A percentile compares a stretch with the other conserved stretches of the same genome.
Conservation (phyloP, 2,329 filamentous ascomycete species). For the Ophiostoma himal-ulmi region DNA sequence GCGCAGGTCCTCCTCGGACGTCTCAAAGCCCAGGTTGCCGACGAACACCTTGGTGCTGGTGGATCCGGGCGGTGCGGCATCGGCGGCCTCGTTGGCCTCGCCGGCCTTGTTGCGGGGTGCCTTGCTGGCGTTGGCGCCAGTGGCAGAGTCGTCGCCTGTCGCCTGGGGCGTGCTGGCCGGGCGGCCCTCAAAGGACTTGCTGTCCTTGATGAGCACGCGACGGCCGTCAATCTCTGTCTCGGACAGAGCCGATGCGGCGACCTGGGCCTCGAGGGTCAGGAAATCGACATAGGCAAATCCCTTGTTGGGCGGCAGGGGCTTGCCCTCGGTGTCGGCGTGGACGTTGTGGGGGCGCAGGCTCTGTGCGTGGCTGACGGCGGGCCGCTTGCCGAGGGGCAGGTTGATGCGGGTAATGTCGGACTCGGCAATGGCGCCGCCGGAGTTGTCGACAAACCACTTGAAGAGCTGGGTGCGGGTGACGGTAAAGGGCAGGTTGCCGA, state of each 20-base stretch:
- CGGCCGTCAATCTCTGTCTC: conserved; percentile 73
- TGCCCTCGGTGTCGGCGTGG: conserved; percentile 31
- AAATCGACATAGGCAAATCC: conserved; percentile 98
- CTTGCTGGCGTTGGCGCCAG: conserved; percentile 18
- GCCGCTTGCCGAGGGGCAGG: conserved; percentile 50
- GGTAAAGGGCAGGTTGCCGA: conserved; percentile 88
- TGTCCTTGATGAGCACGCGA: conserved; percentile 85
- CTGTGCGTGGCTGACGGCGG: neutral
- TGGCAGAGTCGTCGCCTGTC: conserved; percentile 23
- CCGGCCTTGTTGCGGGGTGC: conserved; percentile 25
- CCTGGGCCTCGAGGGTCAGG: conserved; percentile 58
- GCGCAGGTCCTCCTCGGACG: conserved; percentile 71
- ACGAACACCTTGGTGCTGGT: conserved; percentile 74
- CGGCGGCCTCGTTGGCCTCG: conserved; percentile 30
- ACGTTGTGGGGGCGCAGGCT: conserved; percentile 25
- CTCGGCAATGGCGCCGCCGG: conserved; percentile 58
- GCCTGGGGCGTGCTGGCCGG: conserved; percentile 38
- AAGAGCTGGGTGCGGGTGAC: conserved; percentile 68
- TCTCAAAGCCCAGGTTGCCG: conserved; percentile 79
- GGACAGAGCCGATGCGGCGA: conserved; percentile 77
- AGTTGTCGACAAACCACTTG: conserved; percentile 70
- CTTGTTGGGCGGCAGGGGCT: conserved; percentile 57
- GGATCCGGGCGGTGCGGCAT: conserved; percentile 41
- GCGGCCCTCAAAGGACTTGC: conserved; percentile 84
- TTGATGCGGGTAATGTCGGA: conserved; percentile 78